Base-by-base conservation (phyloP, 2,329 filamentous ascomycete species). In the Colletotrichum truncatum region DNA sequence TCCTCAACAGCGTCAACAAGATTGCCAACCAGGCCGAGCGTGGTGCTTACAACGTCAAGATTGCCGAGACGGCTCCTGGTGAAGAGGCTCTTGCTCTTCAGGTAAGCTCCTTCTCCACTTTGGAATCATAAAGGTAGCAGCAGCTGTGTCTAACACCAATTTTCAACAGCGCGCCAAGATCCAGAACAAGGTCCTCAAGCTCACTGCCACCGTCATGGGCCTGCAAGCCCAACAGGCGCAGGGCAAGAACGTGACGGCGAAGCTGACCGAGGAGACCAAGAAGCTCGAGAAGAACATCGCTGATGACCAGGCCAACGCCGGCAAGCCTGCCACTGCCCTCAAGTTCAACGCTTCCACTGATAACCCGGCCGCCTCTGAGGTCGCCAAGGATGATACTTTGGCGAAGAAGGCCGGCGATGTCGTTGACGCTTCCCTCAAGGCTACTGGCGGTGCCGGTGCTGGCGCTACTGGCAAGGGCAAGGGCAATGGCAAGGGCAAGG, bases 181-280 rank as follows among this genome's bases (percentile, higher is more conserved):
- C 64, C 85, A 86, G 81, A 87, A 87, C 81, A 87, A 88, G 77
- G 83, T 88, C 12, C 74, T 88, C 54, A 88, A 88, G 77, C 77
- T 87, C 67, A 82, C 81, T 28, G 82, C 84, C 25, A 82, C 82
- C 48, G 76, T 86, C 23, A 73, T 87, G 32, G 76, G 80, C 68
- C 81, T 87, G 7, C 75, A 82, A 72, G 79, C 83, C 39, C 75
- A 87, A 65, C 75, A 80, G 62, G 85, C 85, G 0, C 82, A 87
- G 69, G 85, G 85, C 21, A 65, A 81, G 14, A 78, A 83, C 64
- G 80, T 83, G 0, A 71, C 78, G 8, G 78, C 71, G 6, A 78
- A 84, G 66, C 70, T 87, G 2, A 81, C 74, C 0, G 76, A 76
- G 8, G 83, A 87, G 75, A 73, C 80, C 69, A 82, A 71, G 36